Conservation (phyloP, 257 asterid species). For the Solanum arcanum region DNA sequence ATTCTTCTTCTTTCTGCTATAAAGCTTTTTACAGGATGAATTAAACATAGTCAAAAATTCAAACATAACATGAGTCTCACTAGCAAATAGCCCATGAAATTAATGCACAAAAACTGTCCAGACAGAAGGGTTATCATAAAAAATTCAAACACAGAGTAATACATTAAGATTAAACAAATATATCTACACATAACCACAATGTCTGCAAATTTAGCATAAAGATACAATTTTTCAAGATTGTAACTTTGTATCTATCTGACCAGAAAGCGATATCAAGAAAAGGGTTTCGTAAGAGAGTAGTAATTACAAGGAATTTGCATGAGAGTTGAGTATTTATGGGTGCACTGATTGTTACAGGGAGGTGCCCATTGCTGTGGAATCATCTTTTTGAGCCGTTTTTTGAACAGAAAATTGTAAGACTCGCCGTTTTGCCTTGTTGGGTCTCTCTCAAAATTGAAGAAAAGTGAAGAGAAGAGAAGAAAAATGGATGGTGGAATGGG, state of each 20-base stretch:
- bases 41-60: background rate
- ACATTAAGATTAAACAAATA: background rate
- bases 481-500: background rate
- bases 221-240: background rate
- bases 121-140: background rate
- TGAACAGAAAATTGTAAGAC: background rate
- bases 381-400: conserved; percentile 9
- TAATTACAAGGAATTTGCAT: conserved; percentile 71
- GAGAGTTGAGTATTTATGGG: conserved; percentile 65
- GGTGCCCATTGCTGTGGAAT: conserved; percentile 70
- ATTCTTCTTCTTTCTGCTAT: background rate
- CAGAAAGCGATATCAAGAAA: background rate
- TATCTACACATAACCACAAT: background rate
- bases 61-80: background rate
- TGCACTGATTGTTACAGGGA: conserved; percentile 79
- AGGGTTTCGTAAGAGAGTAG: background rate
- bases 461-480: background rate
- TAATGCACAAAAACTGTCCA: background rate
- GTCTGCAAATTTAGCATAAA: background rate
- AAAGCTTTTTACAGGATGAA: background rate
- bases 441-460: background rate
- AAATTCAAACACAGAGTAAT: background rate
- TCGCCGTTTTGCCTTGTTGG: background rate
- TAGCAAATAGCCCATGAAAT: background rate
- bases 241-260: background rate